Evolutionary conservation across 148 eudicot species (phyloP).

Genomic region (Fagopyrum homotropicum): DNA sequence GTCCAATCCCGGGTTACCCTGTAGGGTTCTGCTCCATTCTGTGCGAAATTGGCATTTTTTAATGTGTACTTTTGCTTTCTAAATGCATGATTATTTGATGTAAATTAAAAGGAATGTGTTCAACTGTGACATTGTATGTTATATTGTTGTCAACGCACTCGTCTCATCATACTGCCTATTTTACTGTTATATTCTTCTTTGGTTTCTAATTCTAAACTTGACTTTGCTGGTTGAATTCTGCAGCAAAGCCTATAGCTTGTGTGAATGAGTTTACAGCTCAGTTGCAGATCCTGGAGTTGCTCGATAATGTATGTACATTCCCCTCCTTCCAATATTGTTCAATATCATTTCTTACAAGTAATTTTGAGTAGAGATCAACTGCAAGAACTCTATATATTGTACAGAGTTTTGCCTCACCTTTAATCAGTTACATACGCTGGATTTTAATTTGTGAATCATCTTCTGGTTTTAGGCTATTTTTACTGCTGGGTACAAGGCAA

Average conservation of each 20-base stretch:
- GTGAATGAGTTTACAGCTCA: constrained; percentile 77
- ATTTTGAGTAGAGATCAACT: background rate
- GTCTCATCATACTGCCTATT: no score
- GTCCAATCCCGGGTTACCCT: background rate
- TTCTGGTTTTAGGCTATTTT: constrained; percentile 57
- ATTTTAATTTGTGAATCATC: background rate
- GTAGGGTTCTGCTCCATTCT: background rate
- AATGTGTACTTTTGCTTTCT: background rate
- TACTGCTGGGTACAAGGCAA: constrained; percentile 94
- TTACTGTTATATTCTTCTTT: no score
- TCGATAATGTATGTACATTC: constrained; percentile 63
- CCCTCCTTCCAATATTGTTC: background rate
- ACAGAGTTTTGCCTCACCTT: background rate
- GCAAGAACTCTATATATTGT: background rate
- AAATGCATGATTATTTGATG: background rate
- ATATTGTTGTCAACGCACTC: background rate
- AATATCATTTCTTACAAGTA: background rate
- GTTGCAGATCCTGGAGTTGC: constrained; percentile 77
- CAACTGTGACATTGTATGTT: background rate
- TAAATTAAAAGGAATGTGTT: background rate
- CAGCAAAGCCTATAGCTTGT: constrained; percentile 76
- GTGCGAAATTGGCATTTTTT: background rate
- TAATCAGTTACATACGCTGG: background rate
- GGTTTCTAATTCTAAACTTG: background rate
- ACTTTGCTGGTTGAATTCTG: constrained; percentile 14